A percentile compares a stretch with the other conserved stretches of the same genome.
phyloP scores from a whole-genome alignment of 129 eudicot species.

The Scalesia atractyloides region DNA sequence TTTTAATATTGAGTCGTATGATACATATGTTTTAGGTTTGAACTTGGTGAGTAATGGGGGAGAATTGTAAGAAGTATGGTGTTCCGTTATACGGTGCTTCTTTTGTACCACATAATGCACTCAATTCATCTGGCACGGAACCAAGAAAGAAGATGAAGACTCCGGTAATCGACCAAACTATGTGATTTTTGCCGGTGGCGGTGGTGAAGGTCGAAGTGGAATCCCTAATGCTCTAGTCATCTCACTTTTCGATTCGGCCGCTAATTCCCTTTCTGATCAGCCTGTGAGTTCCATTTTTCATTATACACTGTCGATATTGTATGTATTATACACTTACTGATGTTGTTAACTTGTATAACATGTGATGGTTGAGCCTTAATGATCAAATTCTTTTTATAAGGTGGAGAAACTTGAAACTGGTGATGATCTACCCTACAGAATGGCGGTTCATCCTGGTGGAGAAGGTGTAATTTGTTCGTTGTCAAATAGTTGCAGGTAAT shows the following conservation, averaged over 20 bases:
- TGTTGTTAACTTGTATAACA: too few relatives aligned
- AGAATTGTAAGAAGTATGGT: constrained; percentile 53
- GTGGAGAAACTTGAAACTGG: constrained; percentile 65
- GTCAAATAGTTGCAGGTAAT: constrained; percentile 73
- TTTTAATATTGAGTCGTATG: not conserved
- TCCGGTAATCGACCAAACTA: constrained; percentile 22
- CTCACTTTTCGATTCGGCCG: constrained; percentile 47
- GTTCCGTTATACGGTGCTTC: constrained; percentile 79
- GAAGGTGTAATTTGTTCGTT: constrained; percentile 80
- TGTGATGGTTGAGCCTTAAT: not conserved
- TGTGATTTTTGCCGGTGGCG: constrained; percentile 81
- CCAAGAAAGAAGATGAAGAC: constrained; percentile 6
- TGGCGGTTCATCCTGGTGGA: constrained; percentile 92
- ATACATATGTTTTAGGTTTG: not conserved
- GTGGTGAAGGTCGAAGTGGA: constrained; percentile 90
- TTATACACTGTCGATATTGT: not conserved
- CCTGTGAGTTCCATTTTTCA: constrained; percentile 44
- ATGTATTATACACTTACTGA: too few relatives aligned
- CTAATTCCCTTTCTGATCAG: constrained; percentile 68
- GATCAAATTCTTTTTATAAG: constrained; percentile 28
- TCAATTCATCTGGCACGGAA: constrained; percentile 28
- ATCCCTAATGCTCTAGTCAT: constrained; percentile 69
- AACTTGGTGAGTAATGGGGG: constrained; percentile 16
- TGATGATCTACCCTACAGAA: constrained; percentile 76
- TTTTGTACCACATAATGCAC: constrained; percentile 51